A percentile compares a stretch with the other conserved stretches of the same genome.
Evolutionary conservation across 768 basidiomycete genomes (phyloP).

Genomic region (Lentinus brumalis): DNA sequence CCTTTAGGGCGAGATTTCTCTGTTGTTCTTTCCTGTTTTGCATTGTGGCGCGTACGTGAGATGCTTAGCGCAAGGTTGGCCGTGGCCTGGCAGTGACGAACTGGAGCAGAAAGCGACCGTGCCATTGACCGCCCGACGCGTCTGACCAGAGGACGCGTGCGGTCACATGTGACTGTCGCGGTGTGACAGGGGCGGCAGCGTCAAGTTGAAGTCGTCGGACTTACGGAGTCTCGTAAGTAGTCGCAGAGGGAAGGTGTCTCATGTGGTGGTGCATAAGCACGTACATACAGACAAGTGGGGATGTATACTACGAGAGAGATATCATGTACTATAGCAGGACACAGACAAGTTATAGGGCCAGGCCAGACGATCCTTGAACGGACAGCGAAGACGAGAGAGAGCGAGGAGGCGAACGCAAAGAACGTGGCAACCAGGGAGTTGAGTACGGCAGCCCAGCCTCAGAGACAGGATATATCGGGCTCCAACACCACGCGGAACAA

Average conservation of each 20-base stretch:
- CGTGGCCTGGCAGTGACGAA: neutral
- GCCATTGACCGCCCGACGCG: conserved; percentile 4
- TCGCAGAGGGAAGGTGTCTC: neutral
- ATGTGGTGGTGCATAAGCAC: conserved; percentile 3
- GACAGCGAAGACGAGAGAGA: conserved; percentile 10
- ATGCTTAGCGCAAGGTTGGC: too few species aligned
- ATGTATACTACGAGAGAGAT: conserved; percentile 14
- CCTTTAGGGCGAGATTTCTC: neutral
- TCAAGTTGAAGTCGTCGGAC: neutral
- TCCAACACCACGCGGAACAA: conserved; percentile 9
- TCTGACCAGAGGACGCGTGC: conserved; percentile 16
- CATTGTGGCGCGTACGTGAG: neutral
- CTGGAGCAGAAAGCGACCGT: neutral
- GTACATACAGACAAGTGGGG: conserved; percentile 16
- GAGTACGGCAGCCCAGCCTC: neutral
- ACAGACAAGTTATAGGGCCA: conserved; percentile 10
- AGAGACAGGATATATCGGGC: conserved; percentile 16
- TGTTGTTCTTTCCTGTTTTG: neutral
- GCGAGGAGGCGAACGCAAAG: conserved; percentile 6
- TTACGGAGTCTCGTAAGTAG: neutral
- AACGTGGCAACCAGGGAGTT: conserved; percentile 2
- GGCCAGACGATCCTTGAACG: conserved; percentile 6
- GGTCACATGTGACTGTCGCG: conserved; percentile 17
- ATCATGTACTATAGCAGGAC: conserved; percentile 10
- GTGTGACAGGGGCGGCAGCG: neutral